Evolutionary conservation across 1,284 basidiomycete species (phyloP), one percentile per base, ranked within the genome.

Genomic region (Irpex lacteus): DNA sequence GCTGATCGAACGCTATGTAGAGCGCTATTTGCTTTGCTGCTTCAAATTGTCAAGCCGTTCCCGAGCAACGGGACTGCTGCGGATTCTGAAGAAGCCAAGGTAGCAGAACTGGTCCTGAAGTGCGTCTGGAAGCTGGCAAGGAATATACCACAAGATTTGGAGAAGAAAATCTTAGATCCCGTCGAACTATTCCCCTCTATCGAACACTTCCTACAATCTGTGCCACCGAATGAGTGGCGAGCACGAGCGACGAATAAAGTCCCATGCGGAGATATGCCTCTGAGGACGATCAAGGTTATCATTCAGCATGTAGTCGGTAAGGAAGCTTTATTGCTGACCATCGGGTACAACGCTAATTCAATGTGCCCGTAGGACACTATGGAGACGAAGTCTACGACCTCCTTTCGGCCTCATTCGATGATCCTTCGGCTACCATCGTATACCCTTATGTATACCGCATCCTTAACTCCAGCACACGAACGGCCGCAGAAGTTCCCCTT

Each of bases 91-190:
- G 89, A 93, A 70, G 88, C 95, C 1, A 94, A 93, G 72, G 95
- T 98, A 58, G 96, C 96, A 5, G 98, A 99, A 75, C 84, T 99
- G 37, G 93, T 99, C 36, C 82, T 99, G 71, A 99, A 99, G 82
- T 99, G 98, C 76, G 87, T 99, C 38, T 99, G 98, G 98, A 99
- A 99, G 79, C 82, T 98, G 61, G 96, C 96, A 7, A 88, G 97
- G 69, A 95, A 94, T 68, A 93, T 98, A 56, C 95, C 96, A 13
- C 91, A 95, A 70, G 95, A 97, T 74, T 82, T 99, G 55, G 86
- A 87, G 67, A 92, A 95, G 62, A 82, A 87, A 5, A 83, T 88
- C 34, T 81, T 99, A 54, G 91, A 95, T 73, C 91, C 96, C 18
- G 90, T 94, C 15, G 92, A 95, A 68, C 79, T 99, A 19, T 91